Base-by-base conservation (phyloP, 345 rosid species). In the Eucalyptus tenuipes region DNA sequence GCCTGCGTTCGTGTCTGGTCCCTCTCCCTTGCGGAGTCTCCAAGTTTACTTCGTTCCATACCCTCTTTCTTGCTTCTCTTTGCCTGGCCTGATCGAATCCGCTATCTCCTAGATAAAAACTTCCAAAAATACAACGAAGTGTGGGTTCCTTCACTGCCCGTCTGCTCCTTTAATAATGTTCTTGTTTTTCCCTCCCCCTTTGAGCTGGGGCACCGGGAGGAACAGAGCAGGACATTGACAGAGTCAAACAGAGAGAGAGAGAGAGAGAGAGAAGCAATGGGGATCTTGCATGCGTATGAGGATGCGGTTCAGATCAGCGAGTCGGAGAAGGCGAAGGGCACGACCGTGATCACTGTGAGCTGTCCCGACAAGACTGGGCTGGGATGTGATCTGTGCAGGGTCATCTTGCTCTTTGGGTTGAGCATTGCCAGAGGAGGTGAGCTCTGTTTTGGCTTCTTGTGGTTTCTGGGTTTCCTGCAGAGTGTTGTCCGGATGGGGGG, bases 331-430 rank as follows among this genome's bases (percentile, higher is more conserved):
- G 88, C 91, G 13, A 93, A 91, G 48, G 95, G 91, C 55, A 52
- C 89, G 42, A 92, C 94, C 86, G 91, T 91, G 87, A 94, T 95
- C 88, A 92, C 96, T 3, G 94, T 95, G n/a, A 95, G 91, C 89
- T 94, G 97, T 71, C 95, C 95, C 14, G 97, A 95, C 86, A 95
- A 94, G 90, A 94, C 95, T 75, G 96, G 97, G 13, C 92, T 94
- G 59, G 96, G 97, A 22, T 95, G 94, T 91, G 97, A 95, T 89
- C 86, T 95, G 91, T 94, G 96, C 91, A 91, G 97, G 91, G 57
- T 92, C 85, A 91, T 94, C 66, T 92, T 95, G 91, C 92, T 92
- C 8, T 95, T 94, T 91, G 96, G 97, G 4, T 82, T 94, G 55
- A 95, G 97, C 94, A 94, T 95, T 89, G 80, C 88, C 87, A 95